Percentiles rank a stretch among this genome's conserved stretches.
Conservation (phyloP, 352 stramenopile species). For the Globisporangium perplexum region DNA sequence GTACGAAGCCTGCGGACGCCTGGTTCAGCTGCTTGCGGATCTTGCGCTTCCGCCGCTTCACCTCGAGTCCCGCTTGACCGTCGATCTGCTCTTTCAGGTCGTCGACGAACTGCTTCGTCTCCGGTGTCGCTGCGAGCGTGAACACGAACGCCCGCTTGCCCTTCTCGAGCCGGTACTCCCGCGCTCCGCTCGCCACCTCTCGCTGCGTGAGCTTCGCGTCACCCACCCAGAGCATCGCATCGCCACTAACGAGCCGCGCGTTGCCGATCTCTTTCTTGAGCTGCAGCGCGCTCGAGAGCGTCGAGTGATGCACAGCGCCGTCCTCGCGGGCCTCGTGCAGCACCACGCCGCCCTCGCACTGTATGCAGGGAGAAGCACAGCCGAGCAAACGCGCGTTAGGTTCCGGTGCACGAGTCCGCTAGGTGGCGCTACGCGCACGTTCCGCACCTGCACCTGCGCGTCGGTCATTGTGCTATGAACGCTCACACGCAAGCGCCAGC, state of each 20-base stretch:
- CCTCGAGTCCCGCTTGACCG: conserved; percentile 37
- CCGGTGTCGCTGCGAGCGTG: conserved; percentile 27
- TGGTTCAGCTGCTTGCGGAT: conserved; percentile 66
- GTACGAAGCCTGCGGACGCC: conserved; percentile 49
- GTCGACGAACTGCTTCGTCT: conserved; percentile 48
- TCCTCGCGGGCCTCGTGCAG: conserved; percentile 45
- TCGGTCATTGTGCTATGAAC: background rate
- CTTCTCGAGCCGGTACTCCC: conserved; percentile 48
- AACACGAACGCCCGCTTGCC: conserved; percentile 69
- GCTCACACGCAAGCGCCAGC: too few species aligned
- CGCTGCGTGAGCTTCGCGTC: conserved; percentile 41
- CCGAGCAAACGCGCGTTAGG: too few species aligned
- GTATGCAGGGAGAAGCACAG: background rate
- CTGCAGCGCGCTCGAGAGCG: conserved; percentile 34
- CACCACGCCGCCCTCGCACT: conserved; percentile 55
- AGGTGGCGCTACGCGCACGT: background rate
- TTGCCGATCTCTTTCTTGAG: conserved; percentile 82
- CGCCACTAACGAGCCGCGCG: conserved; percentile 65
- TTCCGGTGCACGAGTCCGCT: background rate
- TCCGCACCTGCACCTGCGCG: conserved; percentile 1
- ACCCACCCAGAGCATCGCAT: conserved; percentile 65
- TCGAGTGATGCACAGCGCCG: conserved; percentile 24
- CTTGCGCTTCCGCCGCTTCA: conserved; percentile 74
- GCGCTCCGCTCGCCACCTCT: conserved; percentile 23
- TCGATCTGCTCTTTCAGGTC: conserved; percentile 68